Percentiles rank a stretch among this genome's conserved stretches.
phyloP scores from a whole-genome alignment of 2,329 filamentous ascomycete species.

The Cladophialophora immunda region DNA sequence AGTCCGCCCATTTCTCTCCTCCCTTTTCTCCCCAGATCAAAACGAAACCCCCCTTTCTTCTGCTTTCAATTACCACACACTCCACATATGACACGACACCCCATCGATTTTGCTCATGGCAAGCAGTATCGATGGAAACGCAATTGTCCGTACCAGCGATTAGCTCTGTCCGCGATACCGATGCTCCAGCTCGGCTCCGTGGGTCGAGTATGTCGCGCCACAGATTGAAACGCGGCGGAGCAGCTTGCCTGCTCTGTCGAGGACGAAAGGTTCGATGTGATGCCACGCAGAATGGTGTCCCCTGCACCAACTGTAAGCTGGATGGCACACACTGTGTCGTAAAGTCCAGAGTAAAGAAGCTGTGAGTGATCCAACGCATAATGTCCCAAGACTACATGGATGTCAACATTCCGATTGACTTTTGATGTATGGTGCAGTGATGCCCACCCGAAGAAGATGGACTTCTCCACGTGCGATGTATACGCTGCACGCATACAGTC shows the following conservation, averaged over 20 bases:
- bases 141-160: background rate
- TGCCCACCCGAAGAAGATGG: background rate
- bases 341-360: background rate
- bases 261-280: conserved; percentile 7
- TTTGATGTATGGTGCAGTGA: background rate
- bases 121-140: background rate
- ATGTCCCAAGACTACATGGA: background rate
- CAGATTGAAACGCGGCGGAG: background rate
- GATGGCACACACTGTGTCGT: background rate
- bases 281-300: background rate
- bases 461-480: background rate
- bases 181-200: background rate
- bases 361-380: background rate
- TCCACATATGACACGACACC: background rate
- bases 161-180: background rate
- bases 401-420: background rate
- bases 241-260: background rate
- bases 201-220: background rate
- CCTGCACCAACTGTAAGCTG: conserved; percentile 7
- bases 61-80: background rate
- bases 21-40: background rate
- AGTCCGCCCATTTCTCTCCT: background rate
- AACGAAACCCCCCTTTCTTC: background rate
- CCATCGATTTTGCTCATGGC: background rate
- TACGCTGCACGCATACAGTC: background rate